Conservation (phyloP, 176 grass and related monocot genomes). For the Tillandsia fasciculata region DNA sequence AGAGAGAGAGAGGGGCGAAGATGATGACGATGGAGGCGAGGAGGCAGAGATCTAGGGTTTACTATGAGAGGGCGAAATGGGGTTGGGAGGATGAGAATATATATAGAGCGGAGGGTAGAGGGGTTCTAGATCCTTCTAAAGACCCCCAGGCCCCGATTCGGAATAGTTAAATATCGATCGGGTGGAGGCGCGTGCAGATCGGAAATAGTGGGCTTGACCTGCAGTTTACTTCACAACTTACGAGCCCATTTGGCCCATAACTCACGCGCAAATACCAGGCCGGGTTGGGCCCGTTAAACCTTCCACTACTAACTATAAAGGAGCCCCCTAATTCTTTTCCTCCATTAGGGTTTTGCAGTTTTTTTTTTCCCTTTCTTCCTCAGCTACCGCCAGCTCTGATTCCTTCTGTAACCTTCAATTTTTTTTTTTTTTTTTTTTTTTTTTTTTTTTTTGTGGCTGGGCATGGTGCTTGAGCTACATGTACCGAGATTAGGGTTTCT, state of each 20-base stretch:
- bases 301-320: no score
- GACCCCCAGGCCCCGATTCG: no score
- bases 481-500: slow-evolving; percentile 26
- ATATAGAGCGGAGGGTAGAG: slow-evolving; percentile 4
- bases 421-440: background rate
- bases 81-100: slow-evolving; percentile 7
- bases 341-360: no score
- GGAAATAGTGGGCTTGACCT: no score
- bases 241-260: no score
- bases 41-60: slow-evolving; percentile 21
- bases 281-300: no score
- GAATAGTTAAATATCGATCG: no score
- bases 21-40: slow-evolving; percentile 8
- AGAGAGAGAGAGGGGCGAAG: background rate
- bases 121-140: slow-evolving; percentile 64
- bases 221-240: no score
- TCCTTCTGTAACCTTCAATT: background rate
- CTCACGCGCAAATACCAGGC: no score
- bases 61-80: background rate
- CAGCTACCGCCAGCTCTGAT: background rate
- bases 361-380: no score
- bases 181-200: no score
- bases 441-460: background rate
- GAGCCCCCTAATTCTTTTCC: no score
- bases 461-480: slow-evolving; percentile 14